Evolutionary conservation across 176 grass and related monocot genomes (phyloP), one percentile per base, ranked within the genome.

Genomic region (Alloteropsis semialata): DNA sequence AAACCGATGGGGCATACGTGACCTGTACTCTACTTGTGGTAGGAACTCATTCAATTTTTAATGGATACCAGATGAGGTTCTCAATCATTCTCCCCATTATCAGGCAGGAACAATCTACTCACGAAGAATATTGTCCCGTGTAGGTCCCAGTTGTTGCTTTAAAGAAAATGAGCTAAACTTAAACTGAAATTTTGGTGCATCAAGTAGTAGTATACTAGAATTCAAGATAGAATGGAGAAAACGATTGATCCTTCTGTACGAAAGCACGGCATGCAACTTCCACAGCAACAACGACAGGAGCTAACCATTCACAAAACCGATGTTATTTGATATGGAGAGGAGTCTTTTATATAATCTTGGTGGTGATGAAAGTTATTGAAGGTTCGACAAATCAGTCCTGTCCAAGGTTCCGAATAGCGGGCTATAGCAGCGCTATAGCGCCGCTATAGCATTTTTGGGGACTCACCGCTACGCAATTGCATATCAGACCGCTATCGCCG

Each of bases 41-140:
- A 79, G 55, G 65, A 72, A 67, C 34, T 45, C 57, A 12, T 44
- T 45, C 64, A 34, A 0, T 44, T 83, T 77, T 55, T 72, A 72
- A 65, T 79, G 29, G 8, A 22, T 77, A 30, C 19, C 33, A 44
- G 24, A 72, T 25, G 65, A 18, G 44, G 44, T 33, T 69, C 33
- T 72, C 81, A 66, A 74, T 84, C 66, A 88, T 79, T 79, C 74
- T 72, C 7, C 4, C 27, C 86, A 73, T 55, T 70, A 60, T 25
- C 18, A 88, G 73, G 55, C n/a, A 6, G 44, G 56, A 62, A 64
- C 32, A 44, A 55, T 44, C 6, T 71, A 72, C 27, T n/a, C 15
- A 41, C 67, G 10, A 25, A 30, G 14, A 51, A 38, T 8, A 70
- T 50, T 76, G 39, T 36, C 4, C 9, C 5, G 15, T 57, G 34